Base-by-base conservation (phyloP, 768 basidiomycete genomes). In the Rhodosporidiobolus odoratus region DNA sequence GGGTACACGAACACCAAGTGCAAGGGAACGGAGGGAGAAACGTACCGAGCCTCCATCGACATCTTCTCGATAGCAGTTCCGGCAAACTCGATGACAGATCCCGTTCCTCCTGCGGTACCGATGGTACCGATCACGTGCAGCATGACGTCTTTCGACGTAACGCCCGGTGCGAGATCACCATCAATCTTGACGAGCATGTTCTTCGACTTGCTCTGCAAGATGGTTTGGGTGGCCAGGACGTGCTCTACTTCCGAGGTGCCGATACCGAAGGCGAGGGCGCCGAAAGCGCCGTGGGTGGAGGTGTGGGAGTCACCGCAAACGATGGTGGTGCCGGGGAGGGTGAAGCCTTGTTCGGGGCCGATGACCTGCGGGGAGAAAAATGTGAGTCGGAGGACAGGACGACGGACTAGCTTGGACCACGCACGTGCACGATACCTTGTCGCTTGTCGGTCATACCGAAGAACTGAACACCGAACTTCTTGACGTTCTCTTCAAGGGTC, bases 301-400 rank as follows among this genome's bases (percentile, higher is more conserved):
- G 92, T 93, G 82, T 93, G 92, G 7, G 91, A 93, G 81, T 93
- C 92, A 78, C 92, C 92, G 76, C 92, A 94, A 62, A 93, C 92
- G 59, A 83, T 79, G 37, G 81, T 82, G 16, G 82, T 81, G 64
- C 82, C 82, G 40, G 82, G 82, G 35, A 83, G 80, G 62, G 92
- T 93, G 78, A 94, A 94, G 47, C 92, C 92, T 82, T 94, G 92
- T 78, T 94, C 92, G 59, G 92, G 92, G 54, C 91, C 92, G 77
- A 94, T 94, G 72, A 94, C 84, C 80, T 94, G 90, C n/a, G 12
- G 91, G 89, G 72, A 89, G 91, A 68, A 87, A 89, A 40, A 35
- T 0, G 37, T 40, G 13, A 37, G 57, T 37, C 2, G 8, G 37
- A 52, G 30, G 21, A 16, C 17, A 16, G 34, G 41, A 58, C 27